These are phyloP conservation scores for Cladophialophora chaetospira DNA, from an alignment of 2,329 filamentous ascomycete genomes.

Conservation along the genomic window DNA sequence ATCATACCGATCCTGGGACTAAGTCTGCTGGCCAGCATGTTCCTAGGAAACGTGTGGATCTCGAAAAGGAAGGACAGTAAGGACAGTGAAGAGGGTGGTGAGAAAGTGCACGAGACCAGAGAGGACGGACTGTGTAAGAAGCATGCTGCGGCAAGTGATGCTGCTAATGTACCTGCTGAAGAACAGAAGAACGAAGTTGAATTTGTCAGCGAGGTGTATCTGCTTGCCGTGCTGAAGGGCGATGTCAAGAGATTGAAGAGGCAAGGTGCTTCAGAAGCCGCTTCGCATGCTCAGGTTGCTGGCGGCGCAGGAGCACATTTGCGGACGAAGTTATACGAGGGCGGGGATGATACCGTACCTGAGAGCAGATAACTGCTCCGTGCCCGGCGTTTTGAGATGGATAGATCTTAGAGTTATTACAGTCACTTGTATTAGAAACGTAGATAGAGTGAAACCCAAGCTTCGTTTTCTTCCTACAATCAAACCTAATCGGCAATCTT, in stretches of 20 bases:
- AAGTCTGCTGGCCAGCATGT: constrained; percentile 47
- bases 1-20: constrained; percentile 62
- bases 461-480: not conserved
- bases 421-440: not conserved
- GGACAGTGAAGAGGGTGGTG: constrained; percentile 2
- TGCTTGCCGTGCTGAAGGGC: constrained; percentile 22
- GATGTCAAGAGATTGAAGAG: constrained; percentile 20
- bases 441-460: not conserved
- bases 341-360: not conserved
- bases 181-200: constrained; percentile 15
- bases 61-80: constrained; percentile 35
- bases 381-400: not conserved
- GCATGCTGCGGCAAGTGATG: constrained; percentile 11
- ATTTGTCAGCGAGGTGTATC: constrained; percentile 16
- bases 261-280: not conserved
- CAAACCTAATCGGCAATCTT: constrained; percentile 34
- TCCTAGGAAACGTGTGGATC: constrained; percentile 58
- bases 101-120: not conserved
- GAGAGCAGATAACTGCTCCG: not conserved
- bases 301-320: not conserved
- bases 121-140: constrained; percentile 19
- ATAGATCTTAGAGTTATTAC: not conserved
- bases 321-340: not conserved
- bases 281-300: not conserved
- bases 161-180: not conserved